Evolutionary conservation across 2,329 filamentous ascomycete species (phyloP), one percentile per base, ranked within the genome.

Genomic region (Rhynchosporium graminicola): DNA sequence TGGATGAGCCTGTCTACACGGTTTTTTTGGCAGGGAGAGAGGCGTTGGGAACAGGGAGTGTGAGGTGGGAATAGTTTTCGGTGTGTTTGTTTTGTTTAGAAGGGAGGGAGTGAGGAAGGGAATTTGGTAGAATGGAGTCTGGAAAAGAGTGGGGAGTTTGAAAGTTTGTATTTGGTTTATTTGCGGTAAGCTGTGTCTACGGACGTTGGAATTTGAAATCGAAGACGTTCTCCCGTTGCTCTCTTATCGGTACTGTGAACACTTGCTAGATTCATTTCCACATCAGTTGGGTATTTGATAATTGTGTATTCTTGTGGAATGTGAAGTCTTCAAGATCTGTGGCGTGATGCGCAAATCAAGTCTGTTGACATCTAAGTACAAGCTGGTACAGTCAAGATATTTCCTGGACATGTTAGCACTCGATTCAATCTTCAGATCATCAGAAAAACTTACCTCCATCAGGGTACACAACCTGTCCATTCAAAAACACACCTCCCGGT

Each of bases 401-500:
- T 71, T 0, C 69, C 71, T 52, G 26, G 1, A 38, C 1, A 7
- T 20, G 50, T 40, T 6, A 51, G 31, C 48, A 38, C 8, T n/a
- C 7, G 4, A 8, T n/a, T 51, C 29, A 10, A 6, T 9, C 36
- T 9, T 31, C 52, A 33, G 29, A n/a, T 4, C n/a, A n/a, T 13
- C 12, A 5, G 29, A 45, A 28, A 20, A 66, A 20, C 71, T 64
- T 55, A 72, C 75, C 75, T 59, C 80, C 80, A 69, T 83, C 80
- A 13, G 80, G 80, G 65, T 80, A 81, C 50, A 84, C 61, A 38
- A 82, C 78, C 70, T 83, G 81, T 51, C 81, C 79, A 48, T 84
- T 83, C 64, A 82, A 79, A 65, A 83, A 83, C 0, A 79, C 67
- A 2, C 81, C 81, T 33, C 80, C 80, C 36, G 76, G 77, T 0